Evolutionary conservation across 108 stramenopile species (phyloP).

Genomic region (Conticribra weissflogii): DNA sequence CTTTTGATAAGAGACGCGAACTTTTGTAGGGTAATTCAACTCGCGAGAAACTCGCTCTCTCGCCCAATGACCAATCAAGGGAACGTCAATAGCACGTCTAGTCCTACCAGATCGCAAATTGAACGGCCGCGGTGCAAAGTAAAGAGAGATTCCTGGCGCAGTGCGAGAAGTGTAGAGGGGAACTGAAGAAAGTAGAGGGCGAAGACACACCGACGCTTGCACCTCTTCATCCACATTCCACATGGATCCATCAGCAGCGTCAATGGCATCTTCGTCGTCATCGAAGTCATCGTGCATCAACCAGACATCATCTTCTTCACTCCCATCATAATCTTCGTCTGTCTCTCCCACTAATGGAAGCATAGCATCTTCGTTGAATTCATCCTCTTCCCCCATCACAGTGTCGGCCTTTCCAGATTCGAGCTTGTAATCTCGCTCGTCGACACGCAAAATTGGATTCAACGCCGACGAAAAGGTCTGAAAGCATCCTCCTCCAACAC

Average conservation of each 20-base stretch:
- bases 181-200: slow-evolving; percentile 61
- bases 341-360: slow-evolving; percentile 85
- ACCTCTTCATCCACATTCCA: slow-evolving; percentile 64
- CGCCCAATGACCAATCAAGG: slow-evolving; percentile 96
- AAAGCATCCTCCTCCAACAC: slow-evolving; percentile 51
- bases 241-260: slow-evolving; percentile 42
- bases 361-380: slow-evolving; percentile 74
- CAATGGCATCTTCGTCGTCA: slow-evolving; percentile 47
- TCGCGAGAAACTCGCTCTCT: slow-evolving; percentile 86
- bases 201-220: slow-evolving; percentile 46
- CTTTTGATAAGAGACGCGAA: slow-evolving; percentile 98
- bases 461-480: slow-evolving; percentile 72
- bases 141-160: slow-evolving; percentile 91
- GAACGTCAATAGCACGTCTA: slow-evolving; percentile 94
- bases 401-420: slow-evolving; percentile 51
- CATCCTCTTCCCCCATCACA: slow-evolving; percentile 64
- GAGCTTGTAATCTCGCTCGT: slow-evolving; percentile 40
- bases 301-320: slow-evolving; percentile 74
- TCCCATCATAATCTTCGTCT: slow-evolving; percentile 64
- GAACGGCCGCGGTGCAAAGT: slow-evolving; percentile 97
- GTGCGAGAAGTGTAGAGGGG: slow-evolving; percentile 79
- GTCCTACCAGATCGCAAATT: slow-evolving; percentile 94
- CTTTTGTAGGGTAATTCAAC: slow-evolving; percentile 97
- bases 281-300: slow-evolving; percentile 49
- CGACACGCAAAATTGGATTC: slow-evolving; percentile 94